Percentiles rank a stretch among this genome's conserved stretches.
Conservation (phyloP, 371 early-diverging fungal species). For the Phascolomyces articulosus region DNA sequence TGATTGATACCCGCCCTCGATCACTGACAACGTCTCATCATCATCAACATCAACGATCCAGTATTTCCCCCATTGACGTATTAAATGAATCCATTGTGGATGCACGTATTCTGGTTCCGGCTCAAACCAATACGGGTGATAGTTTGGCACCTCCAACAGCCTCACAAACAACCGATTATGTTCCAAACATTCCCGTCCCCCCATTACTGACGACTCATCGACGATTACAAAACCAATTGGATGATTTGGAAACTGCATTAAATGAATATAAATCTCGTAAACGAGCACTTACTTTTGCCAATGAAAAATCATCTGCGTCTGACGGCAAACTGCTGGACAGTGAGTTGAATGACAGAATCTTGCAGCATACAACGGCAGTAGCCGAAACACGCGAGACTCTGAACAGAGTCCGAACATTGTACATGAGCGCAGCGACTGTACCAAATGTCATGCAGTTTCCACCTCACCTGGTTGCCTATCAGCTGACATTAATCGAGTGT, state of each 20-base stretch:
- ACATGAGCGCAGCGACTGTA: slow-evolving; percentile 55
- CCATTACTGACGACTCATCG: slow-evolving; percentile 53
- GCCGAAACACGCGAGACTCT: slow-evolving; percentile 48
- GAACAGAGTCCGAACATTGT: slow-evolving; percentile 51
- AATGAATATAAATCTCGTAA: slow-evolving; percentile 23
- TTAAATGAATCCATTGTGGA: slow-evolving; percentile 24
- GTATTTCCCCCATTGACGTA: slow-evolving; percentile 14
- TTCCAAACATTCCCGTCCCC: slow-evolving; percentile 52
- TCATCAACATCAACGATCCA: slow-evolving; percentile 6
- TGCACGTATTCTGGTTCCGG: slow-evolving; percentile 30
- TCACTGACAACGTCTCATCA: slow-evolving; percentile 14
- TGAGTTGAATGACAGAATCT: slow-evolving; percentile 39
- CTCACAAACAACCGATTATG: slow-evolving; percentile 24
- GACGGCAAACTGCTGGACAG: slow-evolving; percentile 18
- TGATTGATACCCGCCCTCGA: slow-evolving; percentile 17
- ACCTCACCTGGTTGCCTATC: slow-evolving; percentile 68
- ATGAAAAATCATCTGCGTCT: slow-evolving; percentile 16
- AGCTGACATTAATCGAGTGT: slow-evolving; percentile 71
- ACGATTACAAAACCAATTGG: slow-evolving; percentile 31
- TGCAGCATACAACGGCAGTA: slow-evolving; percentile 40
- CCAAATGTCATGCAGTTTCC: slow-evolving; percentile 64
- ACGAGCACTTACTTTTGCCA: slow-evolving; percentile 15
- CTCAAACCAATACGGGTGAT: slow-evolving; percentile 36
- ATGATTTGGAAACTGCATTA: slow-evolving; percentile 28
- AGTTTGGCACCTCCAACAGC: slow-evolving; percentile 29